These are phyloP conservation scores for Pseudonitzschia multiseries DNA, from an alignment of 108 stramenopile species.

Conservation along the genomic window DNA sequence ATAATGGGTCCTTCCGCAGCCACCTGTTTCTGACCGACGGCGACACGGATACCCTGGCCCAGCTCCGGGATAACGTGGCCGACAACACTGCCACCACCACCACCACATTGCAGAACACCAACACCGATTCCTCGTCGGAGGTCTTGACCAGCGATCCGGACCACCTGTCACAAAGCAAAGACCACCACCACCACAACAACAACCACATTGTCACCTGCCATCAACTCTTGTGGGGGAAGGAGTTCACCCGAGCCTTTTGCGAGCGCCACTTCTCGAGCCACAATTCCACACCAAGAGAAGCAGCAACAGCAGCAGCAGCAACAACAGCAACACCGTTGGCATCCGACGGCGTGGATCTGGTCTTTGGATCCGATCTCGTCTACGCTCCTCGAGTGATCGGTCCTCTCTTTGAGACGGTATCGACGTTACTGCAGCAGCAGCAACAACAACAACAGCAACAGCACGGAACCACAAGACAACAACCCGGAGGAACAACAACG, in stretches of 20 bases:
- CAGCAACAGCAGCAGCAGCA: no score
- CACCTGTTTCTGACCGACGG: slow-evolving; percentile 61
- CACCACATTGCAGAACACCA: not conserved
- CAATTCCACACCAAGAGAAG: no score
- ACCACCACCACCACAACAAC: no score
- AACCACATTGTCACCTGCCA: slow-evolving; percentile 17
- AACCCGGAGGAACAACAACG: not conserved
- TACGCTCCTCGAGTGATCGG: slow-evolving; percentile 52
- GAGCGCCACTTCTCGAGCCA: not conserved
- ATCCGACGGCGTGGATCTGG: slow-evolving; percentile 29
- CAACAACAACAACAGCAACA: not conserved
- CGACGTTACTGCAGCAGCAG: slow-evolving; percentile 34
- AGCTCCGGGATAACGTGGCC: slow-evolving; percentile 50
- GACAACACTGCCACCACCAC: slow-evolving; percentile 36
- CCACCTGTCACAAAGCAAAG: not conserved
- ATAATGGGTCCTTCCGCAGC: not conserved
- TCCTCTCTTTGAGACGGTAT: slow-evolving; percentile 62
- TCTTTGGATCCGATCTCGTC: slow-evolving; percentile 67
- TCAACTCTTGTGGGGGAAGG: slow-evolving; percentile 32
- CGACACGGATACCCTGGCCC: slow-evolving; percentile 53
- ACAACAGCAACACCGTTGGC: no score
- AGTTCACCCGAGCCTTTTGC: slow-evolving; percentile 12
- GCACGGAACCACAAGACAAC: no score
- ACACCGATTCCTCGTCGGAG: not conserved
- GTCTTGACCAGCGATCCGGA: not conserved